These are phyloP conservation scores for Saccharomycopsis oosterbeekiorum DNA, from an alignment of 805 yeast genomes.

Conservation along the genomic window DNA sequence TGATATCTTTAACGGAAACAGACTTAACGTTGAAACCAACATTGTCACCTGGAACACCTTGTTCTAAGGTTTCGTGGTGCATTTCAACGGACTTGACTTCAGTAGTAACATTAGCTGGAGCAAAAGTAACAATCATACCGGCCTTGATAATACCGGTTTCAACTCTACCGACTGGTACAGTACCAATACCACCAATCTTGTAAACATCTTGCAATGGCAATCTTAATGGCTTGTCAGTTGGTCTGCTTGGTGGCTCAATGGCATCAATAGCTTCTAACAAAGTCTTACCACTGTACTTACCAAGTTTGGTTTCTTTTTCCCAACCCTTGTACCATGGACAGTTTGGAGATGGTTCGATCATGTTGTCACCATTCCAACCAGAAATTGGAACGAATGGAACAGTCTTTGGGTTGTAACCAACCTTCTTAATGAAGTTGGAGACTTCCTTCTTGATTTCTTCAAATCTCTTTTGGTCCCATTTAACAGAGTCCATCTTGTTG, in stretches of 20 bases:
- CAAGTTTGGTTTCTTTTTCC: conserved; percentile 68
- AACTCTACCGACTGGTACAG: conserved; percentile 91
- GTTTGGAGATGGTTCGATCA: conserved; percentile 75
- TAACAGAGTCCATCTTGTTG: conserved; percentile 92
- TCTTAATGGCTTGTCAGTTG: conserved; percentile 80
- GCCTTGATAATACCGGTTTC: conserved; percentile 89
- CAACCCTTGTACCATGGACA: conserved; percentile 87
- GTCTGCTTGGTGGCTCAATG: conserved; percentile 71
- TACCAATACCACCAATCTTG: conserved; percentile 89
- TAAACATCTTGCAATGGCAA: conserved; percentile 85
- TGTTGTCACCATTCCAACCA: conserved; percentile 91
- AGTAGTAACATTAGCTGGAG: conserved; percentile 87
- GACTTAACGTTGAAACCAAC: conserved; percentile 88
- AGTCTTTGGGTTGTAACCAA: conserved; percentile 74
- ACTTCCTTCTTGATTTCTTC: conserved; percentile 66
- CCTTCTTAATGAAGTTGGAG: conserved; percentile 73
- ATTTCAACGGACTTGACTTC: conserved; percentile 84
- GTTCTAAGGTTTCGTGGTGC: conserved; percentile 73
- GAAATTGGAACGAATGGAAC: conserved; percentile 86
- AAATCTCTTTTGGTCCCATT: conserved; percentile 77
- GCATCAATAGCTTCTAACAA: conserved; percentile 79
- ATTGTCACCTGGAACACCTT: conserved; percentile 87
- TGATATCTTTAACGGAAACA: conserved; percentile 80
- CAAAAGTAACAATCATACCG: conserved; percentile 82
- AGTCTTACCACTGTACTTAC: conserved; percentile 68